phyloP scores from a whole-genome alignment of 2,329 filamentous ascomycete species.

The Verticillium zaregamsianum region DNA sequence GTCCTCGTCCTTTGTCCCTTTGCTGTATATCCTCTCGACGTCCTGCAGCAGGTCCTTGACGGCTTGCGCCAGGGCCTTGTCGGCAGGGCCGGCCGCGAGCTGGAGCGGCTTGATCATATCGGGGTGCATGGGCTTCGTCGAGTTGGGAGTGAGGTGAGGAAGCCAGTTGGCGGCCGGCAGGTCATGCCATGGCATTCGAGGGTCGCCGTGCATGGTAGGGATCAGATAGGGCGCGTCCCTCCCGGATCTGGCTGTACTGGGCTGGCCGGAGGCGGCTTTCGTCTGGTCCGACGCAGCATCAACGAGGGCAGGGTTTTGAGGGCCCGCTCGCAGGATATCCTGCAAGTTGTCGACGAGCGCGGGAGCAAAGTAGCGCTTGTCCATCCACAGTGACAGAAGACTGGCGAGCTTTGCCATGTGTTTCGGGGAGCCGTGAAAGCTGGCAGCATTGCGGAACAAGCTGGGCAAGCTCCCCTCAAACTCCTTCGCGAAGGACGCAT shows the following conservation, averaged over 20 bases:
- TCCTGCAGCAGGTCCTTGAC: conserved; percentile 69
- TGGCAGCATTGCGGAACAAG: conserved; percentile 56
- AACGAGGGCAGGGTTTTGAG: background rate
- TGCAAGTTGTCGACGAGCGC: conserved; percentile 55
- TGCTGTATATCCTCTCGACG: conserved; percentile 64
- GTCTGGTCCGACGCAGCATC: conserved; percentile 14
- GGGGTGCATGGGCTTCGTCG: conserved; percentile 68
- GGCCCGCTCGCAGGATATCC: conserved; percentile 40
- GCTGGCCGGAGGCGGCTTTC: conserved; percentile 13
- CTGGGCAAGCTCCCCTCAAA: conserved; percentile 56
- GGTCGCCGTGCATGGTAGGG: conserved; percentile 74
- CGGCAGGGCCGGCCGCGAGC: conserved; percentile 63
- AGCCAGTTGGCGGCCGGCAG: conserved; percentile 79
- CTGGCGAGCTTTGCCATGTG: conserved; percentile 60
- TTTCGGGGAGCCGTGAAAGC: conserved; percentile 58
- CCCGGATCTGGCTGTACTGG: conserved; percentile 29
- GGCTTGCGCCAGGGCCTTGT: conserved; percentile 59
- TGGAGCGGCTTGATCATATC: conserved; percentile 68
- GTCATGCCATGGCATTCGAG: conserved; percentile 71
- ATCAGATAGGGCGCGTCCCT: conserved; percentile 65
- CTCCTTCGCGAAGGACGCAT: conserved; percentile 47
- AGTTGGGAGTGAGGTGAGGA: conserved; percentile 73
- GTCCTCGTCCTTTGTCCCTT: conserved; percentile 35
- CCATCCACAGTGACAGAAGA: conserved; percentile 68
- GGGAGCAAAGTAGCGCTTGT: conserved; percentile 56